Base-by-base conservation (phyloP, 192 early-diverging fungal species). In the Gaertneriomyces sp. region DNA sequence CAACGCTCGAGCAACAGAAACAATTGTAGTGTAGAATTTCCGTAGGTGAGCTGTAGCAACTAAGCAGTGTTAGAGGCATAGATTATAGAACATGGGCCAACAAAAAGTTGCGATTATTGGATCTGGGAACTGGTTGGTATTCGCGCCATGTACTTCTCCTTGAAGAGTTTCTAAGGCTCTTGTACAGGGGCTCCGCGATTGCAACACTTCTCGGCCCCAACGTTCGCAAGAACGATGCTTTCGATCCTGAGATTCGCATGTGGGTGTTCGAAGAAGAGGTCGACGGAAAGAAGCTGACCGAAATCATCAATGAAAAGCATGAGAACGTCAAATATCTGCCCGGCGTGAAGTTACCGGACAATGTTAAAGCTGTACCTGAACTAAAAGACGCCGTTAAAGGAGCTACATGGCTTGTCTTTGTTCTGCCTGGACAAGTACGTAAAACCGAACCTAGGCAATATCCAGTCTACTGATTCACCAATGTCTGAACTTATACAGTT, bases 211-310 rank as follows among this genome's bases (percentile, higher is more conserved):
- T 96, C 17, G 92, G 90, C 38, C 68, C 60, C 68, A 98, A 98
- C 75, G 89, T 93, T 39, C 66, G 63, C 11, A 60, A 49, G 40
- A 75, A 78, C 61, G 85, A 87, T 45, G 68, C 79, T 45, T 94
- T 94, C 76, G 88, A 93, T 74, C 58, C 71, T 39, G 76, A 85
- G 41, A 91, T 95, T 55, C 85, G 84, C 47, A 91, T 93, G 87
- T 98, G 93, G 93, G 95, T 98, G n/a, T 93, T 88, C 78, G 93
- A 98, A 74, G 95, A 98, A 73, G 77, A 86, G 38, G 73, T 93
- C 39, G 77, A 92, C 55, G 91, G 90, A 45, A 64, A 85, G 56
- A 91, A 90, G 53, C 81, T 98, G 19, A 91, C 93, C 10, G 89
- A 95, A 12, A 89, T 96, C 66, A 95, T 98, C 79, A 98, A 98